Evolutionary conservation across 2,329 filamentous ascomycete genomes (phyloP).

Genomic region (Trichoderma breve): DNA sequence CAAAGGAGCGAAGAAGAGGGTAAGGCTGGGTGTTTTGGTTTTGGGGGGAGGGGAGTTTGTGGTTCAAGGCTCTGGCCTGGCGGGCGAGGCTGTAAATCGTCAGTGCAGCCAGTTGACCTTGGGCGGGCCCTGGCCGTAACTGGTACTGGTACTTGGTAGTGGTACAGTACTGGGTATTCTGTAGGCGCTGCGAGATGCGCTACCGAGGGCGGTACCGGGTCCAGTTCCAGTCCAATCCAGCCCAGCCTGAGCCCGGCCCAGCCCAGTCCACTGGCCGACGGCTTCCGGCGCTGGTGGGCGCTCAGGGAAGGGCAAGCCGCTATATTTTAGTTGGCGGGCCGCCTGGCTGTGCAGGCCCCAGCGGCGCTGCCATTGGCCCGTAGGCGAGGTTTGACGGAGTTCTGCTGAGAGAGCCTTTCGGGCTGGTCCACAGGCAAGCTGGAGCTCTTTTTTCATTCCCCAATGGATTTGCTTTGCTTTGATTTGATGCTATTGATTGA

Average conservation of each 20-base stretch:
- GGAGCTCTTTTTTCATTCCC: not conserved
- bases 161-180: not conserved
- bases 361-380: slow-evolving; percentile 28
- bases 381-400: slow-evolving; percentile 26
- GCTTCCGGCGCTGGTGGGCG: not conserved
- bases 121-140: not conserved
- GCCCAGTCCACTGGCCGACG: not conserved
- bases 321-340: slow-evolving; percentile 18
- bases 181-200: not conserved
- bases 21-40: slow-evolving; percentile 12
- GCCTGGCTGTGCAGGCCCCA: slow-evolving; percentile 23
- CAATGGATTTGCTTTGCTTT: not conserved
- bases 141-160: not conserved
- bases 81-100: slow-evolving; percentile 17
- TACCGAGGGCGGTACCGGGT: not conserved
- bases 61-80: slow-evolving; percentile 15
- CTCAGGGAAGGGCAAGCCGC: slow-evolving; percentile 11
- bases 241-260: no score
- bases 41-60: slow-evolving; percentile 1
- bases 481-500: not conserved
- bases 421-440: not conserved
- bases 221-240: no score
- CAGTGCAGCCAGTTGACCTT: not conserved
- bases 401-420: not conserved
- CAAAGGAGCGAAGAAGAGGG: slow-evolving; percentile 30